Base-by-base conservation (phyloP, 1,139 yeast genomes). In the Geotrichum histeridarum region DNA sequence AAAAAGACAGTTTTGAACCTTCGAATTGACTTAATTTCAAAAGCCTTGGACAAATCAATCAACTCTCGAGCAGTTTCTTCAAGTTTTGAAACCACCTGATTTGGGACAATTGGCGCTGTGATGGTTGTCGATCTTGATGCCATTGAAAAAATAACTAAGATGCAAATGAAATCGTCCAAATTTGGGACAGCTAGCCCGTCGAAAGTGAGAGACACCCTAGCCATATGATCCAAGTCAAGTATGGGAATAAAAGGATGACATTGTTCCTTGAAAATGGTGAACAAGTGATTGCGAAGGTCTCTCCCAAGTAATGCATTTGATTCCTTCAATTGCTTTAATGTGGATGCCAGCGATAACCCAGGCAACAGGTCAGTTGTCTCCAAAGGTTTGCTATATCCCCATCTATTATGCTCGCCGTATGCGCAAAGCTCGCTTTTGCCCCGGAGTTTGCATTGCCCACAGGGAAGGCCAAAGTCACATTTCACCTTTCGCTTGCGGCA, bases 401-500 rank as follows among this genome's bases (percentile, higher is more conserved):
- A 53, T 14, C 52, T 41, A 32, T 53, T 53, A 27, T 53, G 51
- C 14, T 47, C 55, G 11, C 45, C 55, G 33, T 53, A 53, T 8
- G 14, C 52, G 17, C 55, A 53, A 14, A 42, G 27, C 12, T 53
- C 48, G 15, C 50, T 43, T 22, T 48, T 48, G 1, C 48, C 48
- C 7, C 55, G 48, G 14, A 53, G 49, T 22, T 44, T 38, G 41
- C 55, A 53, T 43, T 53, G 55, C 4, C 48, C 46, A 30, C 55
- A 53, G 8, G 55, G 55, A 11, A 43, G 33, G 31, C 39, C 45
- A 33, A 41, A 53, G 48, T 53, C 55, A 33, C 55, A 53, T 22
- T 53, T 53, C 30, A 53, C 55, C 38, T 53, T 53, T 37, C 55
- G 48, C 36, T 53, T 53, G 12, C 55, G 51, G 18, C 55, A 53